Evolutionary conservation across 2,329 filamentous ascomycete genomes (phyloP).

Genomic region (Lasiodiplodia hormozganensis): DNA sequence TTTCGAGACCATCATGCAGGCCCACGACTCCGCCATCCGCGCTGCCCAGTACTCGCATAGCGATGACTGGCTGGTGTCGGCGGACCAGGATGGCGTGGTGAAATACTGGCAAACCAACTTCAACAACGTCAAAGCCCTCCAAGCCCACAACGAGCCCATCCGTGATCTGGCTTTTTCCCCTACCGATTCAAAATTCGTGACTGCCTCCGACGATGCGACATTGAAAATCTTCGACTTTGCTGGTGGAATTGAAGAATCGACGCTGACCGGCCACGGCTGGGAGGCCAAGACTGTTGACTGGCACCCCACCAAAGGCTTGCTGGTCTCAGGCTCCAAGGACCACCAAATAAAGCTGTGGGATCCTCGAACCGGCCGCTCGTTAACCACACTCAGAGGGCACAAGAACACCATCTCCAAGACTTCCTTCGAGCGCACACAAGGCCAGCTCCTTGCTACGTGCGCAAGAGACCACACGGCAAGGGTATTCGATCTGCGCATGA

Average conservation of each 20-base stretch:
- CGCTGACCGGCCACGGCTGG: constrained; percentile 93
- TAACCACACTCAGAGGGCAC: constrained; percentile 94
- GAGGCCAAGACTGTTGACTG: constrained; percentile 97
- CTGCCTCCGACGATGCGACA: constrained; percentile 90
- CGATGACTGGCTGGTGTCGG: constrained; percentile 95
- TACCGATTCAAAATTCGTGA: constrained; percentile 94
- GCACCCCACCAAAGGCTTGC: constrained; percentile 92
- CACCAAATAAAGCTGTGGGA: constrained; percentile 98
- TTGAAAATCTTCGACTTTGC: constrained; percentile 98
- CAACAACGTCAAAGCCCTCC: constrained; percentile 95
- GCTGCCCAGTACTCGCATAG: constrained; percentile 89
- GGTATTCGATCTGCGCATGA: constrained; percentile 95
- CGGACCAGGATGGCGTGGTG: constrained; percentile 91
- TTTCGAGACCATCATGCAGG: constrained; percentile 99
- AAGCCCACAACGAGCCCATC: constrained; percentile 88
- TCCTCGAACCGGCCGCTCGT: constrained; percentile 84
- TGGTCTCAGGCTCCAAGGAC: constrained; percentile 97
- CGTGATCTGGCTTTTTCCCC: constrained; percentile 92
- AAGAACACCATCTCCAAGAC: constrained; percentile 98
- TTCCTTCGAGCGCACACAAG: constrained; percentile 84
- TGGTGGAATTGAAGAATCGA: constrained; percentile 79
- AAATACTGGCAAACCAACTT: constrained; percentile 99
- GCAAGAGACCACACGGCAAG: constrained; percentile 92
- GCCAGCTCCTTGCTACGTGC: constrained; percentile 86
- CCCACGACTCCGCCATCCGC: constrained; percentile 87